Base-by-base conservation (phyloP, 2,329 filamentous ascomycete species). In the Xylaria digitata region DNA sequence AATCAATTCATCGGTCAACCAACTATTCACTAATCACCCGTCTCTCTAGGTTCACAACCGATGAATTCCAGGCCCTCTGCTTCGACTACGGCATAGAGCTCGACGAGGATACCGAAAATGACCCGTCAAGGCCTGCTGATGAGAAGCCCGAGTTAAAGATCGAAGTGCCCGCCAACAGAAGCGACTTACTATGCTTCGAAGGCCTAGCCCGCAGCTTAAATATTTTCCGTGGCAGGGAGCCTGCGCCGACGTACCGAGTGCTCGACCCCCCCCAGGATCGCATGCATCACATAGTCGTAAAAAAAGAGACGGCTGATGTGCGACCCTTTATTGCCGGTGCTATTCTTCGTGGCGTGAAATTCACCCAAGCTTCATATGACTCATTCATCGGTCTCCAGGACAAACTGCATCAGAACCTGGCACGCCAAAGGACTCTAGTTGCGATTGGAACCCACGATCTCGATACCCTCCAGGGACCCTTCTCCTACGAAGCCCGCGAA, bases 31-130 rank as follows among this genome's bases (percentile, higher is more conserved):
- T 40, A 11, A 40, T 40, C 13, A 40, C 37, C 37, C 76, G 68
- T 50, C 46, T 67, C 69, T 50, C 46, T 67, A 94, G 92, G 73
- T 95, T 92, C 81, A 97, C 95, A 62, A 96, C 93, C 71, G 89
- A 97, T 75, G 93, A 97, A 77, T 99, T 99, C 78, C 96, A 99
- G 81, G 92, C 97, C 78, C 86, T 99, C 74, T 98, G 96, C 82
- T 99, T 99, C 86, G 95, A 99, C 77, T 99, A 97, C 78, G 94
- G 94, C 67, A 96, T 99, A 78, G 96, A 99, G 82, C 88, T 99
- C 74, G 96, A 99, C 83, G 95, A 98, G 83, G 96, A 99, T 80
- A 96, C 92, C 56, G 91, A 93, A 73, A 86, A 92, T 75, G 85
- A 88, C 65, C 89, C 93, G 71, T 60, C 58, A 26, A 86, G 70